A percentile compares a stretch with the other conserved stretches of the same genome.
phyloP scores from a whole-genome alignment of 768 basidiomycete species.

The Lanmaoa rubissima region DNA sequence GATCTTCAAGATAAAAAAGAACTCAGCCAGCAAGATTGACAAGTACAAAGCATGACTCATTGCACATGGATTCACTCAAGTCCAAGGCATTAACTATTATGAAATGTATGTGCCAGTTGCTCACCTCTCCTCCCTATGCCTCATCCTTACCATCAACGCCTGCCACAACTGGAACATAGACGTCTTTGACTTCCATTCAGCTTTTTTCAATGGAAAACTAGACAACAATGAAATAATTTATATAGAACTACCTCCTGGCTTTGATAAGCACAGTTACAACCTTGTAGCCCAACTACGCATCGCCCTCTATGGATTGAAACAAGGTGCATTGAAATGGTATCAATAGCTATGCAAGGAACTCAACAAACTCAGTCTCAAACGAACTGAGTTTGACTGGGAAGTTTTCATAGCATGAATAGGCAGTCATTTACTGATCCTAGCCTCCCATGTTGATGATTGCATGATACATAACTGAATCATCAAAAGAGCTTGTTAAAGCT shows the following conservation, averaged over 20 bases:
- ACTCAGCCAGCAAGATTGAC: no score
- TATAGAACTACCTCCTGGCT: constrained; percentile 40
- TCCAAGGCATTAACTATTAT: no score
- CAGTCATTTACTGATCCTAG: not conserved
- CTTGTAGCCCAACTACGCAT: constrained; percentile 13
- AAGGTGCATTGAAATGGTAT: no score
- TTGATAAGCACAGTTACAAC: constrained; percentile 4
- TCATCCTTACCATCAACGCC: no score
- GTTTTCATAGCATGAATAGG: no score
- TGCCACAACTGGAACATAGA: not conserved
- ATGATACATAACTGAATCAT: not conserved
- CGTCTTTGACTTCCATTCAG: no score
- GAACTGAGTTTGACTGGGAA: constrained; percentile 2
- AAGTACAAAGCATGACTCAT: no score
- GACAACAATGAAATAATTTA: constrained; percentile 25
- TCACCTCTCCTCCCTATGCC: no score
- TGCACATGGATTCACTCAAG: no score
- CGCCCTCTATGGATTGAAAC: constrained; percentile 6
- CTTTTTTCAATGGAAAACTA: not conserved
- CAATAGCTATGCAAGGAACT: not conserved
- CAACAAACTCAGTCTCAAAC: not conserved
- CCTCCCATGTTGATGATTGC: constrained; percentile 7
- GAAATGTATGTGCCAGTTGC: no score
- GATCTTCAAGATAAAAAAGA: no score
- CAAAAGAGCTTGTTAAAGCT: no score